Conservation (phyloP, 2,329 filamentous ascomycete genomes). For the Hypoxylon sp. region DNA sequence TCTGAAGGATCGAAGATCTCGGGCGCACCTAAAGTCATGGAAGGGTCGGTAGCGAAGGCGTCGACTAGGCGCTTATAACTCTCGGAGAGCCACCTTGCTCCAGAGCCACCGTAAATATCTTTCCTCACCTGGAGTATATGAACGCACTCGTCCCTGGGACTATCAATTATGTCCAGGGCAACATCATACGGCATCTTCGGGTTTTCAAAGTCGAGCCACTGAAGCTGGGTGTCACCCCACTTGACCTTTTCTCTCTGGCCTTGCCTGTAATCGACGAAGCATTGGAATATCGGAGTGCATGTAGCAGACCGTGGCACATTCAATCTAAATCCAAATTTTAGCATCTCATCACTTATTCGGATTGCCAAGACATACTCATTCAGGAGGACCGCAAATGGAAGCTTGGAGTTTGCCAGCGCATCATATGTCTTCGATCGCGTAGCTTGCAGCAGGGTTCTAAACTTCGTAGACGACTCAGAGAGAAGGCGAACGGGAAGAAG, state of each 20-base stretch:
- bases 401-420: slow-evolving; percentile 51
- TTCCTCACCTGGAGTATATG: background rate
- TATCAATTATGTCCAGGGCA: slow-evolving; percentile 9
- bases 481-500: slow-evolving; percentile 55
- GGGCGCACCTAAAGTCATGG: too few relatives aligned
- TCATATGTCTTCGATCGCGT: slow-evolving; percentile 39
- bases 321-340: background rate
- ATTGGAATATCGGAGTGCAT: slow-evolving; percentile 11
- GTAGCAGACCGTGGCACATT: slow-evolving; percentile 3
- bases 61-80: background rate
- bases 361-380: slow-evolving; percentile 8
- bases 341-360: background rate
- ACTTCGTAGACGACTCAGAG: slow-evolving; percentile 22
- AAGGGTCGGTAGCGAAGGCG: background rate
- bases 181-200: slow-evolving; percentile 6
- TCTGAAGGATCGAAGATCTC: too few relatives aligned
- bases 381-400: slow-evolving; percentile 60
- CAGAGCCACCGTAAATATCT: background rate
- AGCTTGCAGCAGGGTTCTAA: slow-evolving; percentile 12
- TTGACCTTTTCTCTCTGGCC: background rate
- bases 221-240: background rate
- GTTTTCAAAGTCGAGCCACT: background rate
- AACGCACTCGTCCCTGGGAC: background rate
- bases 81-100: background rate
- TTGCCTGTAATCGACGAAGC: slow-evolving; percentile 15